Conservation (phyloP, 1,139 yeast genomes). For the Suhomyces bokatorum region DNA sequence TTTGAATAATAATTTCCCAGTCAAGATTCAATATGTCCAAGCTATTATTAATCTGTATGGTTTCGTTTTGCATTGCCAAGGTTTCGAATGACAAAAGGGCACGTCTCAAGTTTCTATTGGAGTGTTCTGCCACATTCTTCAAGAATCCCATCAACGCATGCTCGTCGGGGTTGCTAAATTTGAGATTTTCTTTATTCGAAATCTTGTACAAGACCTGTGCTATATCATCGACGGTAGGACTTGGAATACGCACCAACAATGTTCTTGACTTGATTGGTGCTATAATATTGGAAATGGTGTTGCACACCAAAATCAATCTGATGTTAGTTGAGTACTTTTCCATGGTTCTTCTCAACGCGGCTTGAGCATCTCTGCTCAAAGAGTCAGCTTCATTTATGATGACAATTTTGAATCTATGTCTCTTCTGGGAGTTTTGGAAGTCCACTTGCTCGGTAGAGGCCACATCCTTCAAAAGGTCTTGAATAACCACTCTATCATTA, state of each 20-base stretch:
- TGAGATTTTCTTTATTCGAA: conserved; percentile 56
- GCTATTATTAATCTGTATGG: conserved; percentile 46
- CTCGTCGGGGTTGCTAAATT: conserved; percentile 39
- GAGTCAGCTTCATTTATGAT: conserved; percentile 94
- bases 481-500: conserved; percentile 91
- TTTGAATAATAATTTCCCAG: conserved; percentile 79
- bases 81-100: conserved; percentile 84
- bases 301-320: conserved; percentile 80
- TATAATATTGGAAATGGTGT: conserved; percentile 86
- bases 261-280: conserved; percentile 95
- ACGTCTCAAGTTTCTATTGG: conserved; percentile 74
- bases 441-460: conserved; percentile 96
- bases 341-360: conserved; percentile 96
- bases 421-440: conserved; percentile 41
- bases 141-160: conserved; percentile 43
- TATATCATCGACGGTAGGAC: conserved; percentile 68
- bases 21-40: conserved; percentile 55
- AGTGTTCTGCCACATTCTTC: conserved; percentile 51
- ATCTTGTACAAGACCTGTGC: conserved; percentile 53
- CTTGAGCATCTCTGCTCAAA: conserved; percentile 93
- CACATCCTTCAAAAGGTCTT: conserved; percentile 86
- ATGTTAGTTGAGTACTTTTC: conserved; percentile 91
- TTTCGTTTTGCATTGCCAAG: conserved; percentile 70
- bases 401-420: conserved; percentile 85
- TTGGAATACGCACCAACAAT: conserved; percentile 77